These are phyloP conservation scores for Citrullus colocynthis DNA, from an alignment of 306 rosid genomes.

Conservation along the genomic window DNA sequence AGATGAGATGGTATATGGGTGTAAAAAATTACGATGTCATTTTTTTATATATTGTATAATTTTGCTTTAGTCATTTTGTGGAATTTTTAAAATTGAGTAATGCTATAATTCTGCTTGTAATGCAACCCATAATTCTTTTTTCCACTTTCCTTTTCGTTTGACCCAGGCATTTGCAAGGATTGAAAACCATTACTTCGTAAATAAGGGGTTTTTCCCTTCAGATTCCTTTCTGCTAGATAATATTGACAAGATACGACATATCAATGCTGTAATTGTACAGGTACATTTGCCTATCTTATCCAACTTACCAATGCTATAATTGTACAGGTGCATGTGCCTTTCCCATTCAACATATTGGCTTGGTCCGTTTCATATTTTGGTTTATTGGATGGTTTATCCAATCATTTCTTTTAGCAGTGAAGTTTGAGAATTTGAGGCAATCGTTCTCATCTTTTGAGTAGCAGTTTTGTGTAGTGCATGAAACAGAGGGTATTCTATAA, in stretches of 20 bases:
- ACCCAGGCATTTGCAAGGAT: slow-evolving; percentile 95
- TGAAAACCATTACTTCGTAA: slow-evolving; percentile 82
- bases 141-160: slow-evolving; percentile 4
- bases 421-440: background rate
- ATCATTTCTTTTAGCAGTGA: background rate
- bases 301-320: slow-evolving; percentile 52
- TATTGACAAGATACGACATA: slow-evolving; percentile 73
- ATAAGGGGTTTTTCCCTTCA: slow-evolving; percentile 73
- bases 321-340: slow-evolving; percentile 46
- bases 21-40: background rate
- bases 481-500: background rate
- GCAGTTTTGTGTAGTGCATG: background rate
- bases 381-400: background rate
- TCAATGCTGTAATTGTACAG: slow-evolving; percentile 72
- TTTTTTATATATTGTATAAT: background rate
- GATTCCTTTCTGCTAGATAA: slow-evolving; percentile 74
- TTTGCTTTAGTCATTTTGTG: background rate
- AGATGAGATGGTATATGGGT: background rate
- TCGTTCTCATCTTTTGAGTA: background rate
- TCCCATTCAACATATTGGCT: background rate
- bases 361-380: background rate
- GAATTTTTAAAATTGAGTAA: background rate
- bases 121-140: background rate
- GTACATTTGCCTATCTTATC: slow-evolving; percentile 19
- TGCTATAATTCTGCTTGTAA: slow-evolving; percentile 8